A percentile compares a stretch with the other conserved stretches of the same genome.
phyloP scores from a whole-genome alignment of 371 early-diverging fungal genomes.

The Mortierella sp. region DNA sequence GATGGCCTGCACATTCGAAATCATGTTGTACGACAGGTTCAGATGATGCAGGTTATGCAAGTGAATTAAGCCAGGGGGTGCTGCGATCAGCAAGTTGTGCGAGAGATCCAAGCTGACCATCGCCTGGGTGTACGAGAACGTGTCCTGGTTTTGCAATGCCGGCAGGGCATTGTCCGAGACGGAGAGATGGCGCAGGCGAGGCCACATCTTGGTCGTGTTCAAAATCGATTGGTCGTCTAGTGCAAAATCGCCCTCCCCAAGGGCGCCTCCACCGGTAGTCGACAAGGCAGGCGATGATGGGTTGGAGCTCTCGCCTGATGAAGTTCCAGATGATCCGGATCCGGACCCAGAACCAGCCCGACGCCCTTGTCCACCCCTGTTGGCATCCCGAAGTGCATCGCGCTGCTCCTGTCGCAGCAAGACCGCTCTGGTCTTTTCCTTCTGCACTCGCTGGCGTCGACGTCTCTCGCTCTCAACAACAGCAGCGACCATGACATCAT shows the following conservation, averaged over 20 bases:
- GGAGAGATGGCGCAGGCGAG: slow-evolving; percentile 63
- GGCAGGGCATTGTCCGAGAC: slow-evolving; percentile 68
- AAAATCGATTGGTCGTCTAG: slow-evolving; percentile 27
- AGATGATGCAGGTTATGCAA: slow-evolving; percentile 72
- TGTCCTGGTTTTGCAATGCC: slow-evolving; percentile 63
- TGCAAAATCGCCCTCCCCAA: background rate
- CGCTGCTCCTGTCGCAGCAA: slow-evolving; percentile 45
- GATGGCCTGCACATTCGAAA: slow-evolving; percentile 69
- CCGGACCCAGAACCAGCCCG: slow-evolving; percentile 17
- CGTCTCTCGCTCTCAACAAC: slow-evolving; percentile 56
- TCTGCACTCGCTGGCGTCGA: slow-evolving; percentile 42
- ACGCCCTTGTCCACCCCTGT: slow-evolving; percentile 16
- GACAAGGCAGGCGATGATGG: slow-evolving; percentile 27
- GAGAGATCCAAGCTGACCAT: slow-evolving; percentile 75
- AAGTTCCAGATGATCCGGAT: slow-evolving; percentile 19
- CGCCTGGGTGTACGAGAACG: slow-evolving; percentile 59
- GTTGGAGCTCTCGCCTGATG: slow-evolving; percentile 23
- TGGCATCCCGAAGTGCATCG: slow-evolving; percentile 46
- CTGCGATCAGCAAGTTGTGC: slow-evolving; percentile 70
- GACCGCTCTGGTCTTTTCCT: slow-evolving; percentile 41
- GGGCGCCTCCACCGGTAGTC: background rate
- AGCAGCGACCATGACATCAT: slow-evolving; percentile 60
- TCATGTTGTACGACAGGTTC: slow-evolving; percentile 76
- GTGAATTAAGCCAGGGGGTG: slow-evolving; percentile 67
- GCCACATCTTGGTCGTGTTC: slow-evolving; percentile 59